phyloP scores from a whole-genome alignment of 2,329 filamentous ascomycete genomes.

The Colletotrichum musae region DNA sequence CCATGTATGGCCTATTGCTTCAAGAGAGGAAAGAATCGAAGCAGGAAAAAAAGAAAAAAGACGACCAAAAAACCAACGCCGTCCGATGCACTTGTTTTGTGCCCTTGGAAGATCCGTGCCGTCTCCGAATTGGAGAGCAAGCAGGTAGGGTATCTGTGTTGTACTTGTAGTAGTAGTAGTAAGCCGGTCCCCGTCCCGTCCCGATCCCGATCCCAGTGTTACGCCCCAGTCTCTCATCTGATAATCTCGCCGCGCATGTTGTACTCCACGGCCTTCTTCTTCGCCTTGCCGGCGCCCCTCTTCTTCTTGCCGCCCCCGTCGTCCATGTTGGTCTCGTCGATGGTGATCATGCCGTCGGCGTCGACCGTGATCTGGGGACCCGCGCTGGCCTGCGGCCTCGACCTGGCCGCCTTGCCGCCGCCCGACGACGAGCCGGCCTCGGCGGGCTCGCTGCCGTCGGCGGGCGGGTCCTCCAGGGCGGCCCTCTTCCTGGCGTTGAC shows the following conservation, averaged over 20 bases:
- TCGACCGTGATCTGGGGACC: slow-evolving; percentile 37
- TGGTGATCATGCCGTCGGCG: slow-evolving; percentile 41
- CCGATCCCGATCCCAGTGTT: neutral
- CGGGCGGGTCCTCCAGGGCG: slow-evolving; percentile 61
- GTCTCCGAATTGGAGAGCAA: too few relatives aligned
- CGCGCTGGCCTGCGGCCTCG: slow-evolving; percentile 21
- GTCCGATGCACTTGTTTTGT: too few relatives aligned
- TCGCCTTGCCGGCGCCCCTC: slow-evolving; percentile 50
- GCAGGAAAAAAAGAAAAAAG: too few relatives aligned
- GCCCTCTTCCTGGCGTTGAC: slow-evolving; percentile 63
- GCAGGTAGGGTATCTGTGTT: too few relatives aligned
- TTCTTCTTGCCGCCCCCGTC: slow-evolving; percentile 46
- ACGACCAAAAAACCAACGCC: too few relatives aligned
- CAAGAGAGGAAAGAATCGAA: too few relatives aligned
- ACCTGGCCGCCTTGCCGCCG: slow-evolving; percentile 16
- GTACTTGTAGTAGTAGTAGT: too few relatives aligned
- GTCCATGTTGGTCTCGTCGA: slow-evolving; percentile 42
- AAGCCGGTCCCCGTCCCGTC: neutral
- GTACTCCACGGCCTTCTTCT: slow-evolving; percentile 51
- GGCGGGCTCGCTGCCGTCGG: slow-evolving; percentile 43
- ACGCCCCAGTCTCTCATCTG: slow-evolving; percentile 5
- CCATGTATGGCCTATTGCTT: too few relatives aligned
- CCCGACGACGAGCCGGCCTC: slow-evolving; percentile 26
- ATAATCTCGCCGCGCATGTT: slow-evolving; percentile 43
- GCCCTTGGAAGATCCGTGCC: too few relatives aligned